Evolutionary conservation across 1,284 basidiomycete species (phyloP).

Genomic region (Polyporus tsugae): DNA sequence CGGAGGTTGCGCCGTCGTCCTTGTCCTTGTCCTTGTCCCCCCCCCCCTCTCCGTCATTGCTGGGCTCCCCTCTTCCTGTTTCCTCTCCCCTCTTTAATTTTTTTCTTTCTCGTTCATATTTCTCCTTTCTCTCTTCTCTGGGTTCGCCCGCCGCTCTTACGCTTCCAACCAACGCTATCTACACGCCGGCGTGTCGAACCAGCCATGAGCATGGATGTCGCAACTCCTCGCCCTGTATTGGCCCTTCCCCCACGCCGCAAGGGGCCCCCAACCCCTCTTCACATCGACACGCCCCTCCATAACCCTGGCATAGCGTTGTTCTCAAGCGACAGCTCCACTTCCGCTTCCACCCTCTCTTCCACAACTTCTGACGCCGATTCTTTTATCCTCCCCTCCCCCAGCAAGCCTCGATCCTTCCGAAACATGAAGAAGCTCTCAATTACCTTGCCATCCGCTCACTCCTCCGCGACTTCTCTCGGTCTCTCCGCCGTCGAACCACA

Average conservation of each 20-base stretch:
- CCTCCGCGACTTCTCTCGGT: conserved; percentile 60
- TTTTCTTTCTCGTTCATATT: conserved; percentile 41
- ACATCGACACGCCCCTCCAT: conserved; percentile 62
- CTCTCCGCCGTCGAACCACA: conserved; percentile 40
- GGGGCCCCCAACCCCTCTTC: conserved; percentile 64
- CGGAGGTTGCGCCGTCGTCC: conserved; percentile 14
- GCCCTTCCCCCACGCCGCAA: conserved; percentile 55
- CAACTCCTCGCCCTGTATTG: conserved; percentile 42
- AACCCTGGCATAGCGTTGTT: conserved; percentile 57
- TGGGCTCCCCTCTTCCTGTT: conserved; percentile 30
- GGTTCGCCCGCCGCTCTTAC: conserved; percentile 17
- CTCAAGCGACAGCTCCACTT: conserved; percentile 54
- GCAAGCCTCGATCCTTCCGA: conserved; percentile 55
- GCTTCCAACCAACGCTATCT: conserved; percentile 32
- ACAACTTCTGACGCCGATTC: conserved; percentile 61
- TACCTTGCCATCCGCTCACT: conserved; percentile 66
- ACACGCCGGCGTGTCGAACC: conserved; percentile 60
- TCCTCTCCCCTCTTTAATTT: conserved; percentile 32
- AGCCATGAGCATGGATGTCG: conserved; percentile 49
- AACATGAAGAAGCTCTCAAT: conserved; percentile 84
- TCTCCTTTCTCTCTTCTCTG: conserved; percentile 37
- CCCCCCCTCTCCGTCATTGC: conserved; percentile 32
- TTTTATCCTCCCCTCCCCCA: conserved; percentile 51
- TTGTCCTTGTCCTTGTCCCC: conserved; percentile 23
- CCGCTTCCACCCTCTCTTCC: conserved; percentile 58